phyloP scores from a whole-genome alignment of 2,329 filamentous ascomycete genomes.

The Diplodia corticola region DNA sequence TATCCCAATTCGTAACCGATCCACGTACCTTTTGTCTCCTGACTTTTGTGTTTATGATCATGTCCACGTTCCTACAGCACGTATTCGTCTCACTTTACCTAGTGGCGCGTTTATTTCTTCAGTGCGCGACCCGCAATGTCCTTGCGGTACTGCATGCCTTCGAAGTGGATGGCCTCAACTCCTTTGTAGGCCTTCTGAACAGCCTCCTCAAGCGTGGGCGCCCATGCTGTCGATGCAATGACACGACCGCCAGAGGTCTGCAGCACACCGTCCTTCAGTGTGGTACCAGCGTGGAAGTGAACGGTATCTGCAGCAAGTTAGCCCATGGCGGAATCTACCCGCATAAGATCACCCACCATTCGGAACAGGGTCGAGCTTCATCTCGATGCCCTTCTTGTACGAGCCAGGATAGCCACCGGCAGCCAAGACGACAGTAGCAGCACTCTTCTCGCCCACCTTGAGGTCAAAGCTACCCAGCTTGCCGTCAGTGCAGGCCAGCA shows the following conservation, averaged over 20 bases:
- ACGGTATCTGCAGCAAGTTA: conserved; percentile 50
- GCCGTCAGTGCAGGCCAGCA: conserved; percentile 79
- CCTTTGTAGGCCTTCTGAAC: conserved; percentile 86
- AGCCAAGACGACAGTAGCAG: conserved; percentile 90
- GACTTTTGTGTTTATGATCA: conserved; percentile 10
- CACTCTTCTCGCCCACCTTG: conserved; percentile 63
- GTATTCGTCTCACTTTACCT: conserved; percentile 14
- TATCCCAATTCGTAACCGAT: conserved; percentile 8
- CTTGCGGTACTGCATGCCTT: conserved; percentile 87
- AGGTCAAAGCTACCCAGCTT: conserved; percentile 70
- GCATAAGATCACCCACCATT: conserved; percentile 33
- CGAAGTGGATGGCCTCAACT: conserved; percentile 76
- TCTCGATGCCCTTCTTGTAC: conserved; percentile 76
- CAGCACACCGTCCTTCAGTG: conserved; percentile 60
- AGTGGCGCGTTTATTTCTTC: conserved; percentile 27
- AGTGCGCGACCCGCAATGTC: conserved; percentile 72
- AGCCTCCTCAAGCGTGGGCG: conserved; percentile 73
- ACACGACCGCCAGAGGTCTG: conserved; percentile 85
- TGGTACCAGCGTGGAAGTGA: conserved; percentile 93
- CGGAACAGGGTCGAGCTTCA: conserved; percentile 57
- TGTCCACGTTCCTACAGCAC: not conserved
- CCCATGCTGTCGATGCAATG: conserved; percentile 85
- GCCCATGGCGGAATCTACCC: not conserved
- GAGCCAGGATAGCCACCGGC: conserved; percentile 83
- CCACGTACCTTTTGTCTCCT: conserved; percentile 19